A percentile compares a stretch with the other conserved stretches of the same genome.
These are phyloP conservation scores for Stachybotrys chartarum DNA, from an alignment of 2,329 filamentous ascomycete genomes.

Conservation along the genomic window DNA sequence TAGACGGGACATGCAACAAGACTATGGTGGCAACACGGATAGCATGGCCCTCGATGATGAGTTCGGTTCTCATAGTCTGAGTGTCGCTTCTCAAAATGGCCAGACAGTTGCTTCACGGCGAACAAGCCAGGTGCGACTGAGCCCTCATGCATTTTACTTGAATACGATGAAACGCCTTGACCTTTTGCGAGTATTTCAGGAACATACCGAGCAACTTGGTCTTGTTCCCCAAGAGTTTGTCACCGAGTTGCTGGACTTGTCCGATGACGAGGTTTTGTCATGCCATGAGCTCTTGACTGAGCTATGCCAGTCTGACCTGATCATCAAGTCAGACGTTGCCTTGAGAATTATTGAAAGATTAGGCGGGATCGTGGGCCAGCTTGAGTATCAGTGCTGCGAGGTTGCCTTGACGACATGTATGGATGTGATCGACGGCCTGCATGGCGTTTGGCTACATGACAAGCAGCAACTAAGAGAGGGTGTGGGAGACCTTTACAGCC, in stretches of 20 bases:
- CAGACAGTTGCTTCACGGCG: slow-evolving; percentile 37
- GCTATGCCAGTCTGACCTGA: slow-evolving; percentile 45
- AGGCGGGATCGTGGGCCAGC: slow-evolving; percentile 43
- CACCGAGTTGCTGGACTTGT: slow-evolving; percentile 38
- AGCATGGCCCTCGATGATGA: slow-evolving; percentile 62
- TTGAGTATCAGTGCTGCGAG: slow-evolving; percentile 67
- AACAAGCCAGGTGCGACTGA: slow-evolving; percentile 32
- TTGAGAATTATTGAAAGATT: slow-evolving; percentile 40
- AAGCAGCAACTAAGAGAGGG: slow-evolving; percentile 54
- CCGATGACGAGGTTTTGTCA: slow-evolving; percentile 46
- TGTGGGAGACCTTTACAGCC: slow-evolving; percentile 71
- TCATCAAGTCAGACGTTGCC: slow-evolving; percentile 39
- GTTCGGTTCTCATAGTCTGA: slow-evolving; percentile 53
- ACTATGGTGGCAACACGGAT: slow-evolving; percentile 34
- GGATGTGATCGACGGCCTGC: slow-evolving; percentile 58
- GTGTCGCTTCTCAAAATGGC: slow-evolving; percentile 29
- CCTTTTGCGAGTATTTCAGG: slow-evolving; percentile 35
- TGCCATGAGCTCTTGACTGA: slow-evolving; percentile 44
- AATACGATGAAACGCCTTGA: slow-evolving; percentile 39
- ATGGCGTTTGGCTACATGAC: slow-evolving; percentile 55
- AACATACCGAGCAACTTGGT: slow-evolving; percentile 36
- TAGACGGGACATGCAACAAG: slow-evolving; percentile 10
- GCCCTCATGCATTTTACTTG: slow-evolving; percentile 37
- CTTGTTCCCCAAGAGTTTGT: slow-evolving; percentile 44
- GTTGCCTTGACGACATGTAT: slow-evolving; percentile 61